Evolutionary conservation across 2,329 filamentous ascomycete genomes (phyloP), one percentile per base, ranked within the genome.

Genomic region (Aspergillus floridensis): DNA sequence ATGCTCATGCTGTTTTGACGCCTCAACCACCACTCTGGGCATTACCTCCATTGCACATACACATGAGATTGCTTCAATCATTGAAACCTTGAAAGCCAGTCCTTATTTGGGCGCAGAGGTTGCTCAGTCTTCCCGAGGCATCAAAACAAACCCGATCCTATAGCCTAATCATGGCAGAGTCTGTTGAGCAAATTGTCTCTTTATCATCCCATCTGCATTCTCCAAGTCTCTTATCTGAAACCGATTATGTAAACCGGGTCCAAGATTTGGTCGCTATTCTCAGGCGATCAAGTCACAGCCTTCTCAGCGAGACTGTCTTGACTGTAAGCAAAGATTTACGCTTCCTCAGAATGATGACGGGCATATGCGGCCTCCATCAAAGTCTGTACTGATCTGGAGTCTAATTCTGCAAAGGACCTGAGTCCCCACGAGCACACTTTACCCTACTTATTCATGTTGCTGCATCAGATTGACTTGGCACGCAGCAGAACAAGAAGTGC

Each of bases 351-450:
- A 31, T 29, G n/a, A 12, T 48, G 12, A 21, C 29, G n/a, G 29
- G 10, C 24, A 56, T 58, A 53, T 38, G 24, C 29, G 4, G 38
- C 32, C 46, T 51, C 41, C 44, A 14, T 49, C 56, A 10, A 21
- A 4, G 54, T 62, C 38, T 16, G 24, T 21, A 32, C 4, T 35
- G 35, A 32, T 11, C 48, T 54, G 41, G 56, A 53, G 38, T 38
- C 49, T 48, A 52, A 26, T 5, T 31, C 64, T n/a, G 46, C 63
- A 21, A 44, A 74, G 69, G 59, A 66, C 38, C 65, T 87, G 59
- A 79, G 88, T 65, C 86, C 87, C 21, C 72, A 80, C 7, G 72
- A 79, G 44, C 85, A 89, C 70, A 83, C 84, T 19, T 79, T 88
- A 62, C 77, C 84, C 8, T 89, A 87, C 72, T 74, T 86, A 53